Evolutionary conservation across 164 flowering plant genomes (phyloP), one percentile per base, ranked within the genome.

Genomic region (Tetracentron sinense): DNA sequence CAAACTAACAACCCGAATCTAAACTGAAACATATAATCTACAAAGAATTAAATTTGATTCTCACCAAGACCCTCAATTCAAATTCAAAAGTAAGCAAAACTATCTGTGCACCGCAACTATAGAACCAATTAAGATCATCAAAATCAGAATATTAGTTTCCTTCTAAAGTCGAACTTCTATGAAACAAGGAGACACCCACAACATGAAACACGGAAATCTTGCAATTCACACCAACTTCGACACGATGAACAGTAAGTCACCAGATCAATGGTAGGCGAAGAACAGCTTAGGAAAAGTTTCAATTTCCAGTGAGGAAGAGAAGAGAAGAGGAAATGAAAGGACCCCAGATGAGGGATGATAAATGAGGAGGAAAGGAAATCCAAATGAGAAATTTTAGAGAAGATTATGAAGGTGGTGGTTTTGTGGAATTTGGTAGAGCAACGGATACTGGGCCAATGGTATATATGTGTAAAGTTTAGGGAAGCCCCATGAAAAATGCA

Each of bases 401-500:
- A 42, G 57, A 23, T 23, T n/a, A n/a, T n/a, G n/a, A n/a, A n/a
- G n/a, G n/a, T 1, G 14, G 14, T 38, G 57, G 22, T 62, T 50
- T 62, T 10, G 22, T 30, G 10, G 67, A 64, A 42, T 42, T 51
- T 21, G 64, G 66, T 49, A 38, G 42, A 68, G 64, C 65, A 62
- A 74, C 16, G 77, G 75, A 70, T 74, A 75, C 56, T 65, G 77
- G 60, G 79, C 71, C 59, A 69, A 47, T 58, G 30, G 55, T 67
- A 63, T 69, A 71, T 63, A 73, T 72, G 64, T 61, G 65, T 58
- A 59, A 58, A 47, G 44, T 50, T 33, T 8, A 48, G 49, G 58
- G n/a, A 25, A 27, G 28, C 23, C 64, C 73, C 81, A 77, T 76
- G 82, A 77, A 72, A 77, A 82, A 75, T 72, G 86, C 80, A 77